Conservation (phyloP, 2,329 filamentous ascomycete genomes). For the Pleomassaria siparia region DNA sequence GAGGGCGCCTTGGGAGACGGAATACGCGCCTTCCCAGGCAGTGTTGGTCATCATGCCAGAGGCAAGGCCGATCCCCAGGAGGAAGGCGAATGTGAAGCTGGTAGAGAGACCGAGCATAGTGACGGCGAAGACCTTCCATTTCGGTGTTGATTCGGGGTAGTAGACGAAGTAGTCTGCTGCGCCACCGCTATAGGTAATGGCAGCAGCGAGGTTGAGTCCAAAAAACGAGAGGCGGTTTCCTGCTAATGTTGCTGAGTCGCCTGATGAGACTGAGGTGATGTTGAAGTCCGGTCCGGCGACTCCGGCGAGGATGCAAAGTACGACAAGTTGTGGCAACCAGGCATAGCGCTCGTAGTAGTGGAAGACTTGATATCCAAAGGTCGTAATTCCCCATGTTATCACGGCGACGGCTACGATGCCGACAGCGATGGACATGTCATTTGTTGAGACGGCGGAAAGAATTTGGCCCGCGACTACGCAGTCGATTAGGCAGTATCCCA, state of each 20-base stretch:
- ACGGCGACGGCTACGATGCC: constrained; percentile 67
- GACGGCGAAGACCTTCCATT: constrained; percentile 57
- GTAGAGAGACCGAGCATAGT: constrained; percentile 59
- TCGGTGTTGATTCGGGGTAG: constrained; percentile 57
- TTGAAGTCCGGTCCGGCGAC: constrained; percentile 64
- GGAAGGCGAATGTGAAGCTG: constrained; percentile 62
- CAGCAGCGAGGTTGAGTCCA: constrained; percentile 65
- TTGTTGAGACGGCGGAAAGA: constrained; percentile 63
- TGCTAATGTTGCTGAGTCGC: constrained; percentile 54
- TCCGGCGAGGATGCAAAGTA: constrained; percentile 63
- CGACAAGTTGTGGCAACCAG: constrained; percentile 64
- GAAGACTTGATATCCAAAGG: constrained; percentile 68
- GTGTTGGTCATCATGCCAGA: constrained; percentile 55
- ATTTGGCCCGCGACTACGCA: constrained; percentile 69
- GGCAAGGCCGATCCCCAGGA: constrained; percentile 62
- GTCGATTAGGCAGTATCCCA: constrained; percentile 65
- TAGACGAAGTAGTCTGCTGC: constrained; percentile 72
- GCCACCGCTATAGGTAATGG: constrained; percentile 63
- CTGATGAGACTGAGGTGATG: constrained; percentile 52
- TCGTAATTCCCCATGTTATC: constrained; percentile 64
- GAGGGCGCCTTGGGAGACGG: constrained; percentile 62
- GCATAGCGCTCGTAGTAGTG: constrained; percentile 70
- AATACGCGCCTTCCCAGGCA: constrained; percentile 59
- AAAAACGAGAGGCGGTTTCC: constrained; percentile 69
- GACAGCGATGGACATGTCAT: constrained; percentile 63